Conservation (phyloP, 495 filamentous ascomycete species). For the Penicillium bialowiezense region DNA sequence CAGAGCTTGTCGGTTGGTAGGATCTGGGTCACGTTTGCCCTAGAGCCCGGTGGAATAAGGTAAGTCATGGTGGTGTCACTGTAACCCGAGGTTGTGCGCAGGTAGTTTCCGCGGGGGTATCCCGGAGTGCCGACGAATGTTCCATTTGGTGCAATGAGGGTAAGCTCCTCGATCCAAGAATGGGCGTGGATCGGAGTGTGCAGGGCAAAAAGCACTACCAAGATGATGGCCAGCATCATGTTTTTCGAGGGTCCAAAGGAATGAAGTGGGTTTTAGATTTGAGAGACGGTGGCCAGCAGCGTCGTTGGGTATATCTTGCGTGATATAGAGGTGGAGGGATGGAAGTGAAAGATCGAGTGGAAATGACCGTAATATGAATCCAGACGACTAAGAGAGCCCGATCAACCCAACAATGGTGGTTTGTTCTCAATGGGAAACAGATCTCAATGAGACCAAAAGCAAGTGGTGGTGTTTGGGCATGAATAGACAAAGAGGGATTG, state of each 20-base stretch:
- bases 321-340: neutral
- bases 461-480: neutral
- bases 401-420: conserved; percentile 1
- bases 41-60: conserved; percentile 51
- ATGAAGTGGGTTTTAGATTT: neutral
- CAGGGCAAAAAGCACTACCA: conserved; percentile 29
- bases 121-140: conserved; percentile 68
- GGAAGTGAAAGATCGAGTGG: neutral
- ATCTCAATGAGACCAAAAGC: neutral
- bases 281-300: neutral
- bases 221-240: conserved; percentile 9
- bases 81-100: conserved; percentile 47
- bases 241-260: neutral
- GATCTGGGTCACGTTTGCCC: conserved; percentile 25
- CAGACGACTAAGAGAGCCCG: neutral
- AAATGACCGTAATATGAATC: neutral
- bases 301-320: neutral
- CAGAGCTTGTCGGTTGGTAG: conserved; percentile 48
- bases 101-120: conserved; percentile 60
- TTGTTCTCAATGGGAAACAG: neutral
- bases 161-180: conserved; percentile 75
- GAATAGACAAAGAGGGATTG: conserved; percentile 2
- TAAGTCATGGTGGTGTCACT: conserved; percentile 49
- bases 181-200: conserved; percentile 52
- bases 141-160: conserved; percentile 68